These are phyloP conservation scores for Leccinellum luteum DNA, from an alignment of 768 basidiomycete genomes.

Conservation along the genomic window DNA sequence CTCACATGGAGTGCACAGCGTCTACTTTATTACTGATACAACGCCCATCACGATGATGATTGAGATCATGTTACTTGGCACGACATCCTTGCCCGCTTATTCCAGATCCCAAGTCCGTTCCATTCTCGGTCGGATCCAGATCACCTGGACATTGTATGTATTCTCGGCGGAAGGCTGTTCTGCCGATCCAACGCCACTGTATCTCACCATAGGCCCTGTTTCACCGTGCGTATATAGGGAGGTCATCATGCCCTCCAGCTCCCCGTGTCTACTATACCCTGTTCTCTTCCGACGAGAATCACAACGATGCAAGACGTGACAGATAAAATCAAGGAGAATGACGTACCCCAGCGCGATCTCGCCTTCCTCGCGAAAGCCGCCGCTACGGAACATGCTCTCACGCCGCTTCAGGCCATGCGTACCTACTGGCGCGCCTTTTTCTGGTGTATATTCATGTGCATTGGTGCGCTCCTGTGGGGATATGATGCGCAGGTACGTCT, in stretches of 20 bases:
- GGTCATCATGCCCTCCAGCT: not conserved
- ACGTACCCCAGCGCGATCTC: slow-evolving; percentile 4
- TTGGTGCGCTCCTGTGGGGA: slow-evolving; percentile 26
- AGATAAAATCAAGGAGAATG: slow-evolving; percentile 14
- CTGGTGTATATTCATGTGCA: slow-evolving; percentile 27
- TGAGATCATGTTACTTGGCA: not conserved
- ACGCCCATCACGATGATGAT: not conserved
- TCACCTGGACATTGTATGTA: not conserved
- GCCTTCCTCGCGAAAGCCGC: slow-evolving; percentile 22
- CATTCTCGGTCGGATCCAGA: not conserved
- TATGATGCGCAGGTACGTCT: slow-evolving; percentile 23
- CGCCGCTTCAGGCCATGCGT: slow-evolving; percentile 15
- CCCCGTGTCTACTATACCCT: not conserved
- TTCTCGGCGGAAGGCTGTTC: not conserved
- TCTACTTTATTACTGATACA: not conserved
- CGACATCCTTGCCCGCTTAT: not conserved
- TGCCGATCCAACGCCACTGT: not conserved
- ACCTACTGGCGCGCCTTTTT: slow-evolving; percentile 25
- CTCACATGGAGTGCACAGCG: not conserved
- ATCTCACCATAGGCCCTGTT: not conserved
- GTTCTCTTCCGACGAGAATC: slow-evolving; percentile 4
- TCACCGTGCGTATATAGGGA: not conserved
- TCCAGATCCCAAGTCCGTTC: not conserved
- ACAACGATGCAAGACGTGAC: not conserved
- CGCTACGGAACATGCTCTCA: slow-evolving; percentile 19